Evolutionary conservation across 1,284 basidiomycete species (phyloP), one percentile per base, ranked within the genome.

Genomic region (Phellinidium pouzarii): DNA sequence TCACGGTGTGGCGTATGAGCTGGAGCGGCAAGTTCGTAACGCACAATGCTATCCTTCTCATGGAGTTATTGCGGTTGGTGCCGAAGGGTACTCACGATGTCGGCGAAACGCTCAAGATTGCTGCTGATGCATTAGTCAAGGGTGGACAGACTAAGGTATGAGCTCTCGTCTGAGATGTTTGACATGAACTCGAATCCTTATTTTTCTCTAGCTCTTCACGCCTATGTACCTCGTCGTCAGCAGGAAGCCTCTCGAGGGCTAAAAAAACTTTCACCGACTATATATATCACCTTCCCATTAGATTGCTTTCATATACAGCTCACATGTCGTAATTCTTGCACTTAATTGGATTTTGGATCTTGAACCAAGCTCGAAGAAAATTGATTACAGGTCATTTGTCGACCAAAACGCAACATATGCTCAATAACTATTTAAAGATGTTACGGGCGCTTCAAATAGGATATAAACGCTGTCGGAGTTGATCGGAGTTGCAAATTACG

Each of bases 1-100:
- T 93, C 62, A 89, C 87, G 19, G 87, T 90, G 47, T 91, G 86
- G 85, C 78, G 93, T 55, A 96, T 91, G 77, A 93, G 90, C 68
- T 85, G 80, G 76, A 80, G 89, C 58, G 96, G 96, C 44, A 84
- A 83, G 66, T 69, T 93, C 44, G 78, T 95, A 54, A 94, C 89
- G 45, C 94, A 96, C 66, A 87, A 82, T 56, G 79, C 78, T 1
- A 77, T 97, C 46, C 81, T 85, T 70, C 47, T 85, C 3, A 71
- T 96, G 64, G 95, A 99, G 74, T 75, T 78, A 66, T 1, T 92
- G 36, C 82, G 90, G 2, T 40, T 97, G 9, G 75, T 94, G 4
- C 95, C 96, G 48, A 94, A 95, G 77, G 96, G 95, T 38, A 99
- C 96, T 0, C 84, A 77, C 66, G 84, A 91, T 57, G 92, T 98